Conservation (phyloP, 1,284 basidiomycete species). For the Meripilus lineatus region DNA sequence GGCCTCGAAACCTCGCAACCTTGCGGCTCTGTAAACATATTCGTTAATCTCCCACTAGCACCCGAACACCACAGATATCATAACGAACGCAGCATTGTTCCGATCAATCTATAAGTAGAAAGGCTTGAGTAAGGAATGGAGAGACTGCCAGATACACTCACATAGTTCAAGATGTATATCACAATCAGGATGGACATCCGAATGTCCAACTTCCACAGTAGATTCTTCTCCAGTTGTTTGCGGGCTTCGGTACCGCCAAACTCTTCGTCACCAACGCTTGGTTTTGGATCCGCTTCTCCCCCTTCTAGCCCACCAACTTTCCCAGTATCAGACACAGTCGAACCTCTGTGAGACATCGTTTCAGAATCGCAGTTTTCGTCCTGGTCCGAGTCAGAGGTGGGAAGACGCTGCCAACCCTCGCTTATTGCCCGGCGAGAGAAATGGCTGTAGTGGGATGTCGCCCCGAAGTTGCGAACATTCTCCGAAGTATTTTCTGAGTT, state of each 20-base stretch:
- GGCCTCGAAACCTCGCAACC: conserved; percentile 64
- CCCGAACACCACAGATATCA: background rate
- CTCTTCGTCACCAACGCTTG: conserved; percentile 31
- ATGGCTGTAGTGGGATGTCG: too few species aligned
- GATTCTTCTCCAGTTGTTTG: conserved; percentile 41
- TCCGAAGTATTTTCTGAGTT: too few species aligned
- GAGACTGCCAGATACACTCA: conserved; percentile 25
- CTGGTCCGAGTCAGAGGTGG: too few species aligned
- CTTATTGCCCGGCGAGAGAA: too few species aligned
- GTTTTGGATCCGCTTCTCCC: background rate
- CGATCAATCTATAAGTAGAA: conserved; percentile 47
- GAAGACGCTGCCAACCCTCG: too few species aligned
- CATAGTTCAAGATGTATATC: conserved; percentile 66
- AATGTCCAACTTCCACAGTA: conserved; percentile 59
- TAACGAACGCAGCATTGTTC: conserved; percentile 55
- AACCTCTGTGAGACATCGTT: too few species aligned
- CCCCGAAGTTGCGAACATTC: too few species aligned
- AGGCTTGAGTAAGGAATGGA: conserved; percentile 14
- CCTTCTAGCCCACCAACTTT: background rate
- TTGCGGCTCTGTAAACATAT: conserved; percentile 46
- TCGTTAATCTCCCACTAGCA: background rate
- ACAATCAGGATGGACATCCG: conserved; percentile 63
- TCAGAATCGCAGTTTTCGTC: too few species aligned
- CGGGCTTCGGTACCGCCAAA: conserved; percentile 39
- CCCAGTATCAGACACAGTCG: background rate